Conservation (phyloP, 2,329 filamentous ascomycete species). For the Sporothrix dimorphospora region DNA sequence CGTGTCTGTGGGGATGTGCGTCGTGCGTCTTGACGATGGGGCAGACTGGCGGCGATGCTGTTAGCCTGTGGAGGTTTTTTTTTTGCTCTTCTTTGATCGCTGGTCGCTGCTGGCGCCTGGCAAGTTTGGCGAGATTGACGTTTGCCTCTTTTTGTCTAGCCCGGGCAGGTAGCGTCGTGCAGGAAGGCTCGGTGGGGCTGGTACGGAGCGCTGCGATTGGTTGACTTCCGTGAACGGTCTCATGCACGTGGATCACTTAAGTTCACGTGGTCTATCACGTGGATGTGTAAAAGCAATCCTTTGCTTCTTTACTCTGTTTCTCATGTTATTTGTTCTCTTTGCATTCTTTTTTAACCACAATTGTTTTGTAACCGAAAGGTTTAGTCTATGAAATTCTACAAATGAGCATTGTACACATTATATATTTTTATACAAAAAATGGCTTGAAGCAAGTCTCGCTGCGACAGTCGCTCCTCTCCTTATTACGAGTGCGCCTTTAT, state of each 20-base stretch:
- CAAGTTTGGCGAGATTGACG: conserved; percentile 18
- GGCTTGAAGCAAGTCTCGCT: background rate
- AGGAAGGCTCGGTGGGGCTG: background rate
- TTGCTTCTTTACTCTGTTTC: background rate
- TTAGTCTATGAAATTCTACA: conserved; percentile 7
- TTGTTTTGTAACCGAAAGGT: background rate
- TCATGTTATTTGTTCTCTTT: background rate
- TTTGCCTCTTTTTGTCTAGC: conserved; percentile 17
- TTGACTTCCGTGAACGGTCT: background rate
- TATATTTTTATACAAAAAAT: conserved; percentile 14
- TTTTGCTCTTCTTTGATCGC: conserved; percentile 4
- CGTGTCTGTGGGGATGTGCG: conserved; percentile 2
- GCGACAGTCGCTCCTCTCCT: background rate
- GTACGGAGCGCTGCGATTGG: background rate
- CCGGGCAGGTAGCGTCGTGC: background rate
- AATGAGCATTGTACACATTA: conserved; percentile 16
- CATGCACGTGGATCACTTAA: background rate
- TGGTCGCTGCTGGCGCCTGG: background rate
- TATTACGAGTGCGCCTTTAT: background rate
- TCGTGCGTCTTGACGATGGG: background rate
- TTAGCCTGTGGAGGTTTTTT: background rate
- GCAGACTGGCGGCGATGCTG: conserved; percentile 4
- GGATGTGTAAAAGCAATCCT: background rate
- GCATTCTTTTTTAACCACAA: background rate
- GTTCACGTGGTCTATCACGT: background rate